Conservation (phyloP, 345 rosid species). For the Eucalyptus microcorys region DNA sequence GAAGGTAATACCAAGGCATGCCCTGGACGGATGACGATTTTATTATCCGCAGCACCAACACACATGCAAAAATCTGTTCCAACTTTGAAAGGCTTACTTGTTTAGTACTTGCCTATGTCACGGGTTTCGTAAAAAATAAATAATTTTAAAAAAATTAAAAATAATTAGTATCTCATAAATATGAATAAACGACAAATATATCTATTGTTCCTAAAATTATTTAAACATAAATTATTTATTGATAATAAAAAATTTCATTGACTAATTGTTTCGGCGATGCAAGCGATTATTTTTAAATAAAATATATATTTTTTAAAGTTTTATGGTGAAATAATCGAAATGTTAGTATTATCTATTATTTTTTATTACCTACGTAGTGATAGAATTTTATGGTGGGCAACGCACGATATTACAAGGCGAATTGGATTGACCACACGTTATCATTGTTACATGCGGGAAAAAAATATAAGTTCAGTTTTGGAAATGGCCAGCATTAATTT, state of each 20-base stretch:
- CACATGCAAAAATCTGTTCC: background rate
- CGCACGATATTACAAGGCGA: background rate
- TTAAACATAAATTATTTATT: background rate
- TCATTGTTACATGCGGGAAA: background rate
- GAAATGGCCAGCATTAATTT: background rate
- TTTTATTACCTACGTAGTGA: too few species aligned
- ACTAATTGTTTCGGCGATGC: too few species aligned
- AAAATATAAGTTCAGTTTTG: background rate
- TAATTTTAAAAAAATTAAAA: background rate
- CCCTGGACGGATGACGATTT: background rate
- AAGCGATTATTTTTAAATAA: too few species aligned
- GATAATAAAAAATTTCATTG: background rate
- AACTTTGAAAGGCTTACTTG: background rate
- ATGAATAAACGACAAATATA: background rate
- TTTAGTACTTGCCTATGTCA: background rate
- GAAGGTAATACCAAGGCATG: slow-evolving; percentile 14
- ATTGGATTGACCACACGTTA: background rate
- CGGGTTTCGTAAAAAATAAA: too few species aligned
- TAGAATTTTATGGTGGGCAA: too few species aligned
- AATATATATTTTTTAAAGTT: too few species aligned
- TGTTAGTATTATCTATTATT: background rate
- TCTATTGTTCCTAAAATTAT: background rate
- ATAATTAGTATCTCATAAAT: background rate
- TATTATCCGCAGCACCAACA: background rate
- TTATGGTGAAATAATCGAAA: too few species aligned